Evolutionary conservation across 2,329 filamentous ascomycete species (phyloP), one percentile per base, ranked within the genome.

Genomic region (Aspergillus sp.): DNA sequence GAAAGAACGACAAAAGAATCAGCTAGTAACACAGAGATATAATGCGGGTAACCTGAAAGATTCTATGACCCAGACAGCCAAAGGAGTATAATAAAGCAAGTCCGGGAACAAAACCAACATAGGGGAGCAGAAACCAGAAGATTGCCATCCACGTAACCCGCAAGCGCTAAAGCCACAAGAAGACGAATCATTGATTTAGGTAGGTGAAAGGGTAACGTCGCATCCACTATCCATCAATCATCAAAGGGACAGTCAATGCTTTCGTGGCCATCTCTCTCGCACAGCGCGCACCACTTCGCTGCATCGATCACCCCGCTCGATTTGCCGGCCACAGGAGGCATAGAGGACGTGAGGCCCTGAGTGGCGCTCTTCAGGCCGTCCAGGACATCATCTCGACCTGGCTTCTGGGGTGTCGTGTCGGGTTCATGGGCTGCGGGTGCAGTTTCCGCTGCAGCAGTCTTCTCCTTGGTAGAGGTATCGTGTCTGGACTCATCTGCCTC

Each of bases 241-340:
- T 96, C 92, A 72, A 96, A 88, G 11, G 92, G 91, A 73, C 92
- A 96, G 71, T 95, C 91, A 56, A 96, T 92, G 66, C 93, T 97
- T 72, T 97, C 89, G 70, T 99, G 94, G 13, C 94, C 94, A 66
- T 99, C 94, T 57, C 90, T 85, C 78, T 99, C 94, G 70, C 94
- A 99, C 42, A 97, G 79, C 14, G 94, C 94, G 73, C 94, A 99
- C 94, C 94, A 99, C 75, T 96, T 97, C 57, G 87, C 83, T 50
- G 87, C 84, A 64, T 97, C 91, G 59, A 93, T 80, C 44, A 89
- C 76, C 1, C 88, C 88, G 50, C 86, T 91, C 59, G 87, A 84
- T 75, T 91, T 93, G 48, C 89, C 89, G 4, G 89, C 87, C 20
- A 90, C 81, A 2, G 89, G 86, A 2, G 84, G 85, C 49, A 71